Base-by-base conservation (phyloP, 1,139 yeast species). In the Chernovozyma aurita region DNA sequence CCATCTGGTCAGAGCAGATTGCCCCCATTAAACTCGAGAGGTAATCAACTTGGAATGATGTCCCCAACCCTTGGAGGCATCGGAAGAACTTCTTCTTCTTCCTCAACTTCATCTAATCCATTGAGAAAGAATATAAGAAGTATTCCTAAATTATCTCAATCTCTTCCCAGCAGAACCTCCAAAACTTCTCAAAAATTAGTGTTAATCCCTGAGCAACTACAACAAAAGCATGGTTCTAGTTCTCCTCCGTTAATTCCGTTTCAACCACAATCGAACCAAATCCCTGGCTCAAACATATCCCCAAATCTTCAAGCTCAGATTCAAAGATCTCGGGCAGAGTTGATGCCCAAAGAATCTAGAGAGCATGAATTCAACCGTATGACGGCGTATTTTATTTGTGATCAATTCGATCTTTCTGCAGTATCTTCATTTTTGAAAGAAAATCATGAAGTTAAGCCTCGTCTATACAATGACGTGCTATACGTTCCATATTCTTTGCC, bases 401-500 rank as follows among this genome's bases (percentile, higher is more conserved):
- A 87, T 40, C 87, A 85, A 17, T 81, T 88, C 52, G 72, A 85
- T 48, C 61, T 90, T 36, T 69, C 71, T 28, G 68, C 76, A 2
- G 78, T 87, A 1, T 72, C 84, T 1, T 70, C 73, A 37, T 90
- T 85, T 49, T 59, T 90, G 30, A 66, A 74, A 31, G 69, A 73
- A 13, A 71, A 81, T 36, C 97, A 90, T 56, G 81, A 81, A 49
- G 95, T 88, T 2, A 75, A 85, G 18, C 95, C 97, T 1, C 65
- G 97, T 42, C 57, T 85, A 20, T 90, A 90, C 49, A 97, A 90
- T 55, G 97, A 90, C 49, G 95, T 90, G 5, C 62, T 92, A 24
- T 92, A 88, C 53, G 92, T 87, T 2, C 95, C 96, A 0, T 92
- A 92, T 50, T 75, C 88, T 18, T 65, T 92, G 32, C 98, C 98